phyloP scores from a whole-genome alignment of 2,329 filamentous ascomycete genomes.

The Fusarium lyarnte region DNA sequence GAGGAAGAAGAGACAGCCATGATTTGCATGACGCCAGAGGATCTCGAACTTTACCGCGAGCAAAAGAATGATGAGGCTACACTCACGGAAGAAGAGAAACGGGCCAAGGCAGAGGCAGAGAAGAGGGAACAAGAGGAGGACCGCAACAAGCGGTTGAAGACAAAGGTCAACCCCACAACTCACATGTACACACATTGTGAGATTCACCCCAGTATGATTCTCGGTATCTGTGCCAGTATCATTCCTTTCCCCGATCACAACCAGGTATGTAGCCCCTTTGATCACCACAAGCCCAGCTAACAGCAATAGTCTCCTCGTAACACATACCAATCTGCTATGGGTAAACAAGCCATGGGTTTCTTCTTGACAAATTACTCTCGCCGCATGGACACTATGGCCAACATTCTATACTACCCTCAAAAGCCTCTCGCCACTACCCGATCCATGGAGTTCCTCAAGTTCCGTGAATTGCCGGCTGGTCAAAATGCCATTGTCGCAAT shows the following conservation, averaged over 20 bases:
- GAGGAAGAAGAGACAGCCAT: constrained; percentile 99
- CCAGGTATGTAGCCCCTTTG: constrained; percentile 63
- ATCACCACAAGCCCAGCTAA: neutral
- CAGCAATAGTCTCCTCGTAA: constrained; percentile 85
- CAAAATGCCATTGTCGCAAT: constrained; percentile 99
- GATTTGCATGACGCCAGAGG: constrained; percentile 99
- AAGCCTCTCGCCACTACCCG: constrained; percentile 95
- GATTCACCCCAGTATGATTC: constrained; percentile 98
- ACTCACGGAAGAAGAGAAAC: constrained; percentile 20
- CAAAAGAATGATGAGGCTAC: constrained; percentile 71
- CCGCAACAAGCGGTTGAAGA: constrained; percentile 87
- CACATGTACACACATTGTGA: constrained; percentile 98
- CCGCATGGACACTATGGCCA: constrained; percentile 99
- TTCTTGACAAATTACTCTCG: constrained; percentile 97
- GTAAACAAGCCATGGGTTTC: constrained; percentile 99
- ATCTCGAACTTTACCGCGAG: constrained; percentile 80
- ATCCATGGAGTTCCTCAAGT: constrained; percentile 98
- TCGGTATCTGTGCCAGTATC: constrained; percentile 98
- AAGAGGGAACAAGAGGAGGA: constrained; percentile 59
- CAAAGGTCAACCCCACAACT: constrained; percentile 84
- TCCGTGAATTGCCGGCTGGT: constrained; percentile 94
- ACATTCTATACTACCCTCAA: constrained; percentile 98
- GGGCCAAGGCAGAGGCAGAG: constrained; percentile 55
- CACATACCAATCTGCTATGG: constrained; percentile 99
- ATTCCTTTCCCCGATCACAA: constrained; percentile 99